phyloP scores from a whole-genome alignment of 495 filamentous ascomycete genomes.

The Trichoderma parareesei region DNA sequence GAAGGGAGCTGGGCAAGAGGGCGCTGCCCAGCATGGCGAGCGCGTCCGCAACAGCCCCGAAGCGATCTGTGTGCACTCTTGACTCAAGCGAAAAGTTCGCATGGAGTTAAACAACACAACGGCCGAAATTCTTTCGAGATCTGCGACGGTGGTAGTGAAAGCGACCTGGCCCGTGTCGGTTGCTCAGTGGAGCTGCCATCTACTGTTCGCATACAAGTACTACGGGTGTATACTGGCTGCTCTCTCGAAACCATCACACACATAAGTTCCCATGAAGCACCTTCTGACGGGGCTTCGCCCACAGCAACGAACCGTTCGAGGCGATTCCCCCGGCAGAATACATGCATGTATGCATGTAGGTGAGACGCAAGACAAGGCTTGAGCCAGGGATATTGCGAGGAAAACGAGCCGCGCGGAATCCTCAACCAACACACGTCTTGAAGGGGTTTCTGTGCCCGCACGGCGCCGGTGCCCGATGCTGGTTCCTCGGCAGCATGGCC shows the following conservation, averaged over 20 bases:
- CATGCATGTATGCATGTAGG: neutral
- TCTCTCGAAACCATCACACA: too few relatives aligned
- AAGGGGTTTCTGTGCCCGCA: neutral
- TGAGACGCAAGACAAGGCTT: neutral
- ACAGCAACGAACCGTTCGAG: neutral
- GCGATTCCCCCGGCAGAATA: neutral
- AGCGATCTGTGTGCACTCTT: neutral
- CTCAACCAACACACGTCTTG: neutral
- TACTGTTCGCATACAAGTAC: neutral
- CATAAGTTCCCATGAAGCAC: too few relatives aligned
- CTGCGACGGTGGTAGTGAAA: neutral
- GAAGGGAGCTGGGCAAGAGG: neutral
- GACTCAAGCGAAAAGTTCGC: neutral
- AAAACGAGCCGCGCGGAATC: neutral
- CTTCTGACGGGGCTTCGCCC: too few relatives aligned
- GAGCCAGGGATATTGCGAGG: neutral
- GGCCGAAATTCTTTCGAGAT: neutral
- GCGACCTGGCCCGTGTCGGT: neutral
- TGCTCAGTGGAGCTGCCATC: neutral
- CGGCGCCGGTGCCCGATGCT: neutral
- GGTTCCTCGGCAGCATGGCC: constrained; percentile 1
- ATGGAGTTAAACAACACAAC: neutral
- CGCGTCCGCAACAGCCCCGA: neutral
- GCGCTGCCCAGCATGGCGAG: neutral
- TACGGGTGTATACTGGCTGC: too few relatives aligned